Evolutionary conservation across 306 rosid species (phyloP), one percentile per base, ranked within the genome.

Genomic region (Rubus idaeus): DNA sequence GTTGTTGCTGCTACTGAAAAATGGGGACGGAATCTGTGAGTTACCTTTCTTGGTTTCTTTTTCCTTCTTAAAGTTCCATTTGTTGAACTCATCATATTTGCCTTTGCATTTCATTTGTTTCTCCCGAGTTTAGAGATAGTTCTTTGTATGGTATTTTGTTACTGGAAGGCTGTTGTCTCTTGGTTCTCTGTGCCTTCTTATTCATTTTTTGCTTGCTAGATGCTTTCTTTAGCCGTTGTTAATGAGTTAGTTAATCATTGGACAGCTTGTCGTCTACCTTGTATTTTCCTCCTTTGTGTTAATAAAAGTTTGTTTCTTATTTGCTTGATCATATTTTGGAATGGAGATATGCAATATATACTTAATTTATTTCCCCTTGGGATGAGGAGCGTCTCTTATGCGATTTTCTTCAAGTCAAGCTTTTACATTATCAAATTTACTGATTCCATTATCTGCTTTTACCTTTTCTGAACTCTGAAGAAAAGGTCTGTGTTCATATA

Each of bases 1-100:
- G 86, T 91, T 78, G 80, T 75, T 75, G 83, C 91, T 78, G 96
- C 99, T 61, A 83, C 86, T 60, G 96, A 92, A 81, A 96, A 89
- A 86, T 96, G 99, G 98, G 99, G 97, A 55, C 92, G 96, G 79
- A 96, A 92, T 75, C 87, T 86, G 99, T 96, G 85, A 76, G 96
- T 92, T 86, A 68, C 84, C 66, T 66, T 80, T 65, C 77, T 75
- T 55, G 65, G 17, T 76, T 60, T 9, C 44, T 20, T 71, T 53
- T 61, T 80, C 53, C 6, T 30, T 39, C 51, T 52, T 55, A 11
- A 56, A 50, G 18, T 78, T 65, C 61, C 81, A 62, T 71, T 23
- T 71, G 53, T 64, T 79, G 72, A 52, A 62, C 42, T 77, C 37
- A 20, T 51, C 41, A n/a, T 47, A 16, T 72, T 82, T 67, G 46